Evolutionary conservation across 2,329 filamentous ascomycete genomes (phyloP).

Genomic region (Nemania serpens): DNA sequence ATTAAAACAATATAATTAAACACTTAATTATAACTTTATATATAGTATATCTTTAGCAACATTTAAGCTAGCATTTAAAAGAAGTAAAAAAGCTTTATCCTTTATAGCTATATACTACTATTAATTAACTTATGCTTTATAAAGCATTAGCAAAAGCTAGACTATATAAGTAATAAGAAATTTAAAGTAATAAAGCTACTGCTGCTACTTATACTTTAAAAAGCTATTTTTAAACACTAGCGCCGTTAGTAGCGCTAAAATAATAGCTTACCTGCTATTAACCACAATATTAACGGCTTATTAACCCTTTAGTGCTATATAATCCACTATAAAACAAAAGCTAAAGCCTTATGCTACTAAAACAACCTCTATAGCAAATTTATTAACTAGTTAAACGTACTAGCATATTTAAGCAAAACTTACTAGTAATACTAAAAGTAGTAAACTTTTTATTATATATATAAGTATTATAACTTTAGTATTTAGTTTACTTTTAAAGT

Average conservation of each 20-base stretch:
- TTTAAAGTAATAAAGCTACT: neutral
- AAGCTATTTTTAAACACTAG: too few relatives aligned
- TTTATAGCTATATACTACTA: neutral
- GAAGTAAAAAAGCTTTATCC: neutral
- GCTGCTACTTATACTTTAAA: neutral
- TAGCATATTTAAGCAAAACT: neutral
- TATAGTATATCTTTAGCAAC: conserved; percentile 7
- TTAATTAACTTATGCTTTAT: neutral
- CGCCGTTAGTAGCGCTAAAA: neutral
- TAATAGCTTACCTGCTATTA: neutral
- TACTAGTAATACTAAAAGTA: too few relatives aligned
- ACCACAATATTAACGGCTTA: conserved; percentile 11
- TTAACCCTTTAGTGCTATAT: conserved; percentile 8
- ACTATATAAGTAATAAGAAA: neutral
- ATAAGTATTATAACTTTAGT: too few relatives aligned
- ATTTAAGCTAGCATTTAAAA: neutral
- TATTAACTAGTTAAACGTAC: neutral
- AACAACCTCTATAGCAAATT: neutral
- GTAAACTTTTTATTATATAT: too few relatives aligned
- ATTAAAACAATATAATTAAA: too few relatives aligned
- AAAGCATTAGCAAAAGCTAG: neutral
- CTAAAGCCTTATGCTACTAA: neutral
- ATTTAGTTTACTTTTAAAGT: too few relatives aligned
- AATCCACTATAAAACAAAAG: neutral
- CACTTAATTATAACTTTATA: conserved; percentile 2